These are phyloP conservation scores for Pyrenula aspistea DNA, from an alignment of 495 filamentous ascomycete species.

Conservation along the genomic window DNA sequence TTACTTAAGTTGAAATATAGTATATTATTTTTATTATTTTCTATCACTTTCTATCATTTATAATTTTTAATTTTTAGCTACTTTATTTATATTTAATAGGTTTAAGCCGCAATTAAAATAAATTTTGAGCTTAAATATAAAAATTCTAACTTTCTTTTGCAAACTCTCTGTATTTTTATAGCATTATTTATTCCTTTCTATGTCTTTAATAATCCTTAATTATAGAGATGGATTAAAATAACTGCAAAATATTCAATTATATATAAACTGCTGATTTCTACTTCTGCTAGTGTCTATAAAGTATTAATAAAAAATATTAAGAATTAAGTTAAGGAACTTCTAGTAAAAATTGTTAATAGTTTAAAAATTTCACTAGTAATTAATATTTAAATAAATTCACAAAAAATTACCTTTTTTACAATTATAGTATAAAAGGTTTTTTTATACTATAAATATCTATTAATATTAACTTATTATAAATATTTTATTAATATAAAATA, in stretches of 20 bases:
- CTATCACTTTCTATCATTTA: background rate
- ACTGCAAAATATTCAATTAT: background rate
- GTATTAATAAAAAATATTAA: background rate
- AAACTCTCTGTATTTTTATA: background rate
- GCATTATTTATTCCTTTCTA: background rate
- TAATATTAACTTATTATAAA: background rate
- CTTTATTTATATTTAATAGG: conserved; percentile 1
- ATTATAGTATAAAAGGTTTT: background rate
- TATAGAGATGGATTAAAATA: conserved; percentile 1
- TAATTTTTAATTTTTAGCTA: background rate
- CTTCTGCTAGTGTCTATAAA: background rate
- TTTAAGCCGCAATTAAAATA: background rate
- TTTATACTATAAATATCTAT: background rate
- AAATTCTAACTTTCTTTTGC: background rate
- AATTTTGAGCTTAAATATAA: conserved; percentile 1
- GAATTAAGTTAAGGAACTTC: background rate
- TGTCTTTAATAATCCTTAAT: conserved; percentile 1
- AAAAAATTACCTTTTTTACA: background rate
- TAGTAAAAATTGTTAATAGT: background rate
- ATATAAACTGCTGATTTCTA: background rate
- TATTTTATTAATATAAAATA: conserved; percentile 1
- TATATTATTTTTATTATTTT: conserved; percentile 2
- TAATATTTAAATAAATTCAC: background rate
- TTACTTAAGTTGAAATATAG: conserved; percentile 1
- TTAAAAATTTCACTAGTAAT: background rate